Conservation (phyloP, 2,329 filamentous ascomycete genomes). For the Dactylellina cionopaga region DNA sequence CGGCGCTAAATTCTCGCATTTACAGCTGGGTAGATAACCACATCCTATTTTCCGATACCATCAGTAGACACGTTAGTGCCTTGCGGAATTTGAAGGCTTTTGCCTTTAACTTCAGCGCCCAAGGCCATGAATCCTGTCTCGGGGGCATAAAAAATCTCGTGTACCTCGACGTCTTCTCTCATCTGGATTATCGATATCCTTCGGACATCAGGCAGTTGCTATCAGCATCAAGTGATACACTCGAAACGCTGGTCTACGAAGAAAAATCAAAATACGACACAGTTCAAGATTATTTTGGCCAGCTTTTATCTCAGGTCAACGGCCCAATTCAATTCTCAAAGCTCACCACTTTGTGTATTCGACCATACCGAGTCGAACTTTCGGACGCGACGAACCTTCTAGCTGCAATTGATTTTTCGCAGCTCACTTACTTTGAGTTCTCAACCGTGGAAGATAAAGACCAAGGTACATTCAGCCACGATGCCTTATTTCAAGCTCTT, state of each 20-base stretch:
- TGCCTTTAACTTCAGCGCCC: conserved; percentile 18
- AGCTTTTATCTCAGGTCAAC: background rate
- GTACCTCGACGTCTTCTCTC: conserved; percentile 17
- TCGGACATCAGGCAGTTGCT: conserved; percentile 5
- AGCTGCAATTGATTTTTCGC: conserved; percentile 11
- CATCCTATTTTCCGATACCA: conserved; percentile 2
- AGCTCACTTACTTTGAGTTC: conserved; percentile 46
- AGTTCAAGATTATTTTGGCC: background rate
- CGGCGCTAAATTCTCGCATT: background rate
- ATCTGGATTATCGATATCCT: background rate
- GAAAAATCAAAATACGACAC: background rate
- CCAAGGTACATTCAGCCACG: conserved; percentile 18
- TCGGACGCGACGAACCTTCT: conserved; percentile 2
- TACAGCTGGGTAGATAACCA: conserved; percentile 29
- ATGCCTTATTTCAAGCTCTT: conserved; percentile 18
- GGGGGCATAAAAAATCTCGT: conserved; percentile 4
- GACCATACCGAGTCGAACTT: background rate
- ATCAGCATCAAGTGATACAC: conserved; percentile 13
- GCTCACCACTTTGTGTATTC: conserved; percentile 15
- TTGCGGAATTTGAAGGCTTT: conserved; percentile 25
- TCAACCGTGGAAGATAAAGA: conserved; percentile 9
- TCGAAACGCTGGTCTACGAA: conserved; percentile 31
- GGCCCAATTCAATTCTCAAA: conserved; percentile 12
- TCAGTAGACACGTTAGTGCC: background rate
- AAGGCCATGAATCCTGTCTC: background rate